Evolutionary conservation across 768 basidiomycete genomes (phyloP), one percentile per base, ranked within the genome.

Genomic region (Sistotremastrum niveocremeum): DNA sequence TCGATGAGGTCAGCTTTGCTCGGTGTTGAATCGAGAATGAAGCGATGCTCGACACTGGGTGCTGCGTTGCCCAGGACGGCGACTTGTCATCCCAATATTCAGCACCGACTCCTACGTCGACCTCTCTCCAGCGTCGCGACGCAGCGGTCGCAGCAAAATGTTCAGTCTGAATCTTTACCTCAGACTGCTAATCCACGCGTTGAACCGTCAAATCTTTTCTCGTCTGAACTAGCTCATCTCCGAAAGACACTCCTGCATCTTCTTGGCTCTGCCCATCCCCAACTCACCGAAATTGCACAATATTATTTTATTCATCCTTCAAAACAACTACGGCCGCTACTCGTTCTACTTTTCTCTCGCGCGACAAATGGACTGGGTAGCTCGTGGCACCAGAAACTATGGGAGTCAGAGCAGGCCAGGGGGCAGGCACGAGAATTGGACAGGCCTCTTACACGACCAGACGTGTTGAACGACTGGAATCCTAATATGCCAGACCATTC

Each of bases 261-360:
- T 37, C 73, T 98, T 5, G 91, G 89, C 12, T 82, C 86, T 3
- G 84, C 89, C 6, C 88, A 97, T 61, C 86, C 94, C 1, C 77
- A 79, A 3, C 78, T 98, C 44, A 77, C 81, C 49, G 79, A 85
- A 44, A 80, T 95, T 45, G 91, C 94, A 2, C 76, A 86, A 52
- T 91, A 87, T 64, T 97, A 95, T 67, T 97, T 97, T 60, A 65
- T 81, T 42, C 79, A 85, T 48, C 81, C 83, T 9, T 86, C 89
- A 7, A 91, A 91, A 58, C 91, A 97, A 57, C 69, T 98, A 30
- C 77, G 95, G 5, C 90, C 95, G 3, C 66, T 91, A 45, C 67
- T 97, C 34, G 86, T 97, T 10, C 73, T 99, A 20, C 74, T 99
- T 34, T 85, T 95, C 62, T 70, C 86, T 11, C 81, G 84, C 47